Evolutionary conservation across 495 filamentous ascomycete genomes (phyloP).

Genomic region (Bathelium albidoporum): DNA sequence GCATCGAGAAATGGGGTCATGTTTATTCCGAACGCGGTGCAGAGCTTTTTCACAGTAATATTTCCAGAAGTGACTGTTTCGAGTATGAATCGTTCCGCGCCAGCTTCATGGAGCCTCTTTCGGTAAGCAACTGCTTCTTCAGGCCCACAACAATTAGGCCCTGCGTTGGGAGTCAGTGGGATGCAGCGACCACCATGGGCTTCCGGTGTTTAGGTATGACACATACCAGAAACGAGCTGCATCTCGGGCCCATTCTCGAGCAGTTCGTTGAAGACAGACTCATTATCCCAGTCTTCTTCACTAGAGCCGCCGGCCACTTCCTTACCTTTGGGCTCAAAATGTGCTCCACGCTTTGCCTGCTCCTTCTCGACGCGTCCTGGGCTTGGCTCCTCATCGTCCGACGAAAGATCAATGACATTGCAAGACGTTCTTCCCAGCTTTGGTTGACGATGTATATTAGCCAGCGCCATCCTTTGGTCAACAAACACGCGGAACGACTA

Average conservation of each 20-base stretch:
- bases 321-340: background rate
- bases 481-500: background rate
- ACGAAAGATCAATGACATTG: background rate
- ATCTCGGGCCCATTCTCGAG: conserved; percentile 12
- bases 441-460: background rate
- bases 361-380: background rate
- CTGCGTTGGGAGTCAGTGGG: background rate
- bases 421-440: background rate
- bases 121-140: conserved; percentile 62
- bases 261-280: conserved; percentile 14
- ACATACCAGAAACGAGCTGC: conserved; percentile 7
- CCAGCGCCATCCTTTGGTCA: background rate
- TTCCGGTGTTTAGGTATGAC: background rate
- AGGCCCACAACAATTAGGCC: conserved; percentile 52
- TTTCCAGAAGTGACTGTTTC: conserved; percentile 57
- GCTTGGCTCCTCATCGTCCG: background rate
- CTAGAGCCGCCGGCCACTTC: background rate
- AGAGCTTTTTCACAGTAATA: conserved; percentile 70
- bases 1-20: conserved; percentile 43
- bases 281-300: conserved; percentile 9
- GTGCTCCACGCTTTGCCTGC: background rate
- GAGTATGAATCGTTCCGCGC: conserved; percentile 63
- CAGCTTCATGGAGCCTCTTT: conserved; percentile 60
- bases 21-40: conserved; percentile 80
- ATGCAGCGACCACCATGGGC: background rate